These are phyloP conservation scores for Cymbidium sinense DNA, from an alignment of 106 monocot species.

Conservation along the genomic window DNA sequence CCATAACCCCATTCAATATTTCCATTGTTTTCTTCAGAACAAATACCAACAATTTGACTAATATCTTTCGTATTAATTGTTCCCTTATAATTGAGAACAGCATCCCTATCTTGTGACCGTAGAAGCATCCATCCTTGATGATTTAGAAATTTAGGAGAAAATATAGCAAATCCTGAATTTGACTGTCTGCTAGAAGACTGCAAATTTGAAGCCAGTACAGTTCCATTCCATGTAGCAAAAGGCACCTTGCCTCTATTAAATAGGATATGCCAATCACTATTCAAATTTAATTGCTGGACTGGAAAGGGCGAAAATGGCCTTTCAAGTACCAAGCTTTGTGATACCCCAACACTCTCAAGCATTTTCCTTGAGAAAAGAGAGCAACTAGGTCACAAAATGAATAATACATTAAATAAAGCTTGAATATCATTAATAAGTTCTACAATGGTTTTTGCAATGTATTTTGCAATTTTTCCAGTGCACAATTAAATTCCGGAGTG, in stretches of 20 bases:
- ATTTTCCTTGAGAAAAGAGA: conserved; percentile 40
- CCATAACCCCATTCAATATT: conserved; percentile 71
- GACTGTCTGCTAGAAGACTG: conserved; percentile 39
- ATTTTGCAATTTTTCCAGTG: neutral
- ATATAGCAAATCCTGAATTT: conserved; percentile 66
- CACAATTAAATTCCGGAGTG: neutral
- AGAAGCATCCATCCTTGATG: conserved; percentile 61
- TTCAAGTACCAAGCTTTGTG: conserved; percentile 73
- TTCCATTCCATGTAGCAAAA: conserved; percentile 62
- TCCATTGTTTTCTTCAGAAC: conserved; percentile 53
- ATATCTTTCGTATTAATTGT: conserved; percentile 25
- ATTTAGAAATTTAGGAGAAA: conserved; percentile 55
- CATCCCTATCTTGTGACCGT: conserved; percentile 37
- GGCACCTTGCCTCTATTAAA: conserved; percentile 79
- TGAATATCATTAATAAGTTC: neutral
- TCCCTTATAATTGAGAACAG: conserved; percentile 4
- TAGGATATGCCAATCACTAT: conserved; percentile 40
- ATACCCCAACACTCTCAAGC: conserved; percentile 34
- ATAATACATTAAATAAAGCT: neutral
- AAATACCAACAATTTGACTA: conserved; percentile 51
- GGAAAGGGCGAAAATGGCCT: conserved; percentile 82
- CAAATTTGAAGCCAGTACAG: conserved; percentile 31
- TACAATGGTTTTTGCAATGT: neutral
- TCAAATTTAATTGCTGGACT: conserved; percentile 55
- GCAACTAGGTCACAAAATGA: neutral